phyloP scores from a whole-genome alignment of 1,139 yeast species.

The Ashbya aceris region DNA sequence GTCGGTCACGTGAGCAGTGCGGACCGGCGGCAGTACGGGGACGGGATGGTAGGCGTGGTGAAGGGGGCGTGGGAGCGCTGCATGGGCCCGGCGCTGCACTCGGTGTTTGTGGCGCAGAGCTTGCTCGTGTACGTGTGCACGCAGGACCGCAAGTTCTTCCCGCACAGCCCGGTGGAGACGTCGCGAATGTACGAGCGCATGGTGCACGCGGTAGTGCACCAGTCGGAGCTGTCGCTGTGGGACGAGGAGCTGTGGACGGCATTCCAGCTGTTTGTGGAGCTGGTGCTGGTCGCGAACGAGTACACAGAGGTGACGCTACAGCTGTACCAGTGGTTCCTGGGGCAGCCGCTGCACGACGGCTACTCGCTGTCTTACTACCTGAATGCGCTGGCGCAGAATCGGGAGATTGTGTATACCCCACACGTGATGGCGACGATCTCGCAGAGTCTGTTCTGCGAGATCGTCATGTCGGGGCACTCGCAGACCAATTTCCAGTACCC shows the following conservation, averaged over 20 bases:
- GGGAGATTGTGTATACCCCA: background rate
- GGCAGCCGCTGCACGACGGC: conserved; percentile 5
- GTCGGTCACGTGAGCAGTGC: background rate
- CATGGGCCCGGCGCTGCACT: conserved; percentile 8
- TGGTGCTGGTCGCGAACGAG: conserved; percentile 9
- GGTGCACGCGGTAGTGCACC: conserved; percentile 7
- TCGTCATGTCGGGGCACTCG: conserved; percentile 3
- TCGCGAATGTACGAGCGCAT: conserved; percentile 11
- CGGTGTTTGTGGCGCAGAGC: conserved; percentile 9
- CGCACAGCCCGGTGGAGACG: conserved; percentile 6
- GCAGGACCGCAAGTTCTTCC: conserved; percentile 4
- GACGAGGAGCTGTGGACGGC: conserved; percentile 11
- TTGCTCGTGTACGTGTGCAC: conserved; percentile 7
- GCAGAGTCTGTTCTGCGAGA: conserved; percentile 7
- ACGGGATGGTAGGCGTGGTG: conserved; percentile 7
- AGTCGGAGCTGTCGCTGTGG: conserved; percentile 2
- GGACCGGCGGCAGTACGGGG: conserved; percentile 1
- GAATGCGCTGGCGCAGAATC: conserved; percentile 1
- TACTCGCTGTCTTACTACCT: conserved; percentile 3
- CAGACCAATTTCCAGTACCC: conserved; percentile 6
- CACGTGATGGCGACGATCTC: background rate
- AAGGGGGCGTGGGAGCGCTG: conserved; percentile 11
- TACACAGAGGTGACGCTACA: conserved; percentile 8
- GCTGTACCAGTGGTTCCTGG: conserved; percentile 12
- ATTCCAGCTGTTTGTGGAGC: conserved; percentile 12